Evolutionary conservation across 208 protist genomes (phyloP), one percentile per base, ranked within the genome.

Genomic region (Wallacemonas sp.): DNA sequence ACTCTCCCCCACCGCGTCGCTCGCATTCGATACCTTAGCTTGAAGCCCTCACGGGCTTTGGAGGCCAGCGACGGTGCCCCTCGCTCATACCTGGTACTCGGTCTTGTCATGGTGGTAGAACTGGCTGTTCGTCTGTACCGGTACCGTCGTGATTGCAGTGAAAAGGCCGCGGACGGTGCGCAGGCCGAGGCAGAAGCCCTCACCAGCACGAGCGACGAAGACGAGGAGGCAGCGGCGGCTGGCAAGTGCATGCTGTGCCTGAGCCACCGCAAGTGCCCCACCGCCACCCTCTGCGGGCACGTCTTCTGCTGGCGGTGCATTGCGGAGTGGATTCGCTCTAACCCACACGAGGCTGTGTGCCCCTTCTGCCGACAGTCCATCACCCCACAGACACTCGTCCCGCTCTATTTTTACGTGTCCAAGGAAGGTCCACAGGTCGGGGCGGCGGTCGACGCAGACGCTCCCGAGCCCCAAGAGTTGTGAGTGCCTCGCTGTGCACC

Each of bases 301-400:
- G 79, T 94, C 8, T 96, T 94, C 62, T 96, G 90, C 68, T 96
- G 90, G 88, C 67, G 72, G n/a, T 96, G 90, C 65, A 83, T 94
- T 31, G 74, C 83, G 22, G 86, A 91, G 69, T 94, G 85, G 83
- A 92, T 93, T 55, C 86, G 78, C 51, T 86, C 84, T n/a, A 91
- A 87, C 56, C 75, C 86, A 15, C 70, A 80, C 14, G 81, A 90
- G 27, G 87, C 87, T 1, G 69, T 87, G 2, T 96, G 90, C 49
- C 90, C 90, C n/a, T 88, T 96, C 61, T 96, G 90, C 66, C 75
- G 90, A 5, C 82, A 93, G 67, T 83, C 70, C 60, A 92, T 96
- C 68, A 89, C 85, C 24, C 45, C 80, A 15, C 75, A 83, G 62
- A 85, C 86, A 11, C 72, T 91, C 17, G 87, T 94, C 41, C 87